Conservation (phyloP, 148 eudicot species). For the Selenicereus undatus region DNA sequence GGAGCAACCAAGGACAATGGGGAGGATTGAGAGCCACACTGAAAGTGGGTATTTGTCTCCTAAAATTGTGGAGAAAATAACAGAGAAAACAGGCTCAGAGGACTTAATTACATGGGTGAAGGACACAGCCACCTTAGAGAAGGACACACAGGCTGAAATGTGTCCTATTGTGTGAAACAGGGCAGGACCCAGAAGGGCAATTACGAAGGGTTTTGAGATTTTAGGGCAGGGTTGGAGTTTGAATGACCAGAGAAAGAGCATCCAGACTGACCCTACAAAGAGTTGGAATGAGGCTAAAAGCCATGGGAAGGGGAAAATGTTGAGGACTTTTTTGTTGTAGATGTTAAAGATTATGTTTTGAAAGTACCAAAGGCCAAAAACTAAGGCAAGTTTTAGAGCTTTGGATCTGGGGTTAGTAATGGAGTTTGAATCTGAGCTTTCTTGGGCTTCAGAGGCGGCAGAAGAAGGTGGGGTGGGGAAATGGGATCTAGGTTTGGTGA, state of each 20-base stretch:
- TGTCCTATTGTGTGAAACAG: conserved; percentile 89
- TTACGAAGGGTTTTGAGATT: conserved; percentile 60
- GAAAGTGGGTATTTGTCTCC: conserved; percentile 68
- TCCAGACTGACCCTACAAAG: conserved; percentile 75
- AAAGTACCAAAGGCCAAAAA: conserved; percentile 86
- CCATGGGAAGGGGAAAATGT: conserved; percentile 93
- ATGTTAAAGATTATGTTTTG: conserved; percentile 86
- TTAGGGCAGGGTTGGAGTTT: conserved; percentile 80
- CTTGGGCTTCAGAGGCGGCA: conserved; percentile 21
- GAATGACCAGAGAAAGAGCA: conserved; percentile 62
- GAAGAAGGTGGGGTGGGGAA: conserved; percentile 40
- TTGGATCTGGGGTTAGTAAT: conserved; percentile 33
- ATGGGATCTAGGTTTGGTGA: conserved; percentile 31
- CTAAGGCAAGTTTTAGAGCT: conserved; percentile 53
- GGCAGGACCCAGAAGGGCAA: conserved; percentile 77
- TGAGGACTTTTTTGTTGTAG: conserved; percentile 70
- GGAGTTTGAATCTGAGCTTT: conserved; percentile 12
- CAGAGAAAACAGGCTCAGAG: conserved; percentile 79
- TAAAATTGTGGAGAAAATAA: conserved; percentile 63
- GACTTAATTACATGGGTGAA: conserved; percentile 90
- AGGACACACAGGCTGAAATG: conserved; percentile 85
- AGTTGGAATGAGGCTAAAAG: conserved; percentile 86
- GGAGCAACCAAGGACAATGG: conserved; percentile 86
- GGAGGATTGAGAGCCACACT: conserved; percentile 79
- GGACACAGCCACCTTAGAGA: conserved; percentile 91